These are phyloP conservation scores for Pyricularia grisea DNA, from an alignment of 2,329 filamentous ascomycete species.

Conservation along the genomic window DNA sequence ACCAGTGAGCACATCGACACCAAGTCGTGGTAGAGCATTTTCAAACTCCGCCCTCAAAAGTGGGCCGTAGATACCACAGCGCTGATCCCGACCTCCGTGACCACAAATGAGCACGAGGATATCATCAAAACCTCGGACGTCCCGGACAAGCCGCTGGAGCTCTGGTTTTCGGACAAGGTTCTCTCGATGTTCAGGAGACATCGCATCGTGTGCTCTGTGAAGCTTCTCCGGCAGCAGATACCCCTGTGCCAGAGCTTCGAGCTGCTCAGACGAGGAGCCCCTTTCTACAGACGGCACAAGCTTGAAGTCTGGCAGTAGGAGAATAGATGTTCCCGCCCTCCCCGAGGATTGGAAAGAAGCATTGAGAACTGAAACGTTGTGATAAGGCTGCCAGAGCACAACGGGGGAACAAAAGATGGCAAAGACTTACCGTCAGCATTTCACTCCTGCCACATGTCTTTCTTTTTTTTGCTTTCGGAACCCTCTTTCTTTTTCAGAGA, in stretches of 20 bases:
- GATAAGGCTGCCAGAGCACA: slow-evolving; percentile 55
- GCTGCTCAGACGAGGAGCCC: slow-evolving; percentile 40
- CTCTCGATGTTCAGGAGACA: slow-evolving; percentile 50
- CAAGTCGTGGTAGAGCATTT: slow-evolving; percentile 39
- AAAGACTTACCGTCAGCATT: slow-evolving; percentile 22
- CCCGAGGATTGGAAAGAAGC: slow-evolving; percentile 58
- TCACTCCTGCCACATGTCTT: background rate
- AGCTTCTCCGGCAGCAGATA: slow-evolving; percentile 56
- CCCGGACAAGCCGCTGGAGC: slow-evolving; percentile 40
- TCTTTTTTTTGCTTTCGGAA: background rate
- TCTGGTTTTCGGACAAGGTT: slow-evolving; percentile 39
- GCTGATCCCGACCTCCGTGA: slow-evolving; percentile 69
- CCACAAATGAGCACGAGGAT: slow-evolving; percentile 80
- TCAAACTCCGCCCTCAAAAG: slow-evolving; percentile 64
- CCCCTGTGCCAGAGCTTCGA: slow-evolving; percentile 50
- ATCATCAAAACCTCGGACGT: slow-evolving; percentile 54
- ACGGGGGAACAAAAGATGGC: background rate
- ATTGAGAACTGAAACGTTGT: slow-evolving; percentile 69
- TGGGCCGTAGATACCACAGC: slow-evolving; percentile 76
- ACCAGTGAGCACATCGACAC: slow-evolving; percentile 37
- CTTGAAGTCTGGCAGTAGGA: slow-evolving; percentile 76
- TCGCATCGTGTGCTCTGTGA: slow-evolving; percentile 48
- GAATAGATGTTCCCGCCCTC: slow-evolving; percentile 48
- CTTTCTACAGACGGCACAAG: slow-evolving; percentile 66
- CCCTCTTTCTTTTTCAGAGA: background rate